These are phyloP conservation scores for Talaromyces sp. DNA, from an alignment of 2,329 filamentous ascomycete species.

Conservation along the genomic window DNA sequence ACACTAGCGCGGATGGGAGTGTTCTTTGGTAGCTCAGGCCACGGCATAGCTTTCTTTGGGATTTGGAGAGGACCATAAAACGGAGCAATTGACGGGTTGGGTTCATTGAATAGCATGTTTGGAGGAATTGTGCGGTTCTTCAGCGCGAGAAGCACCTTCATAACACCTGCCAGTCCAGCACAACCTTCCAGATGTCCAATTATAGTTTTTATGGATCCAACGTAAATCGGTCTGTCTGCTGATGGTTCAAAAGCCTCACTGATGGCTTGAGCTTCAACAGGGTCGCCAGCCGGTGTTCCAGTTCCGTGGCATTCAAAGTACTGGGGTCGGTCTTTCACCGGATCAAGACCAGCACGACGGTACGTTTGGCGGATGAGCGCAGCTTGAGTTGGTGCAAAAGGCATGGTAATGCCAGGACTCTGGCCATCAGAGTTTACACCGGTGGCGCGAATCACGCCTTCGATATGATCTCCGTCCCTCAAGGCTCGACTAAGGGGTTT, in stretches of 20 bases:
- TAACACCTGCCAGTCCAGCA: constrained; percentile 10
- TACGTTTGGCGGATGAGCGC: constrained; percentile 33
- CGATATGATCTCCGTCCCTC: constrained; percentile 36
- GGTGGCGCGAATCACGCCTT: constrained; percentile 19
- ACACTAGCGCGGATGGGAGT: constrained; percentile 20
- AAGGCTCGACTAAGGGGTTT: constrained; percentile 43
- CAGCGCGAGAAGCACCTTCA: constrained; percentile 8
- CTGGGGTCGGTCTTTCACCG: constrained; percentile 11
- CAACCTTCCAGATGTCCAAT: constrained; percentile 18
- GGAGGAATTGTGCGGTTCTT: constrained; percentile 12
- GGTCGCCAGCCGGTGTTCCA: constrained; percentile 49
- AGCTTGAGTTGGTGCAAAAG: constrained; percentile 30
- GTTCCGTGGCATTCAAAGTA: constrained; percentile 40
- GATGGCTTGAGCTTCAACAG: constrained; percentile 49
- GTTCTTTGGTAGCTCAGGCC: constrained; percentile 15
- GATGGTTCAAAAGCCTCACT: constrained; percentile 25
- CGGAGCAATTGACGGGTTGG: constrained; percentile 1
- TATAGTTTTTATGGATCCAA: constrained; percentile 21
- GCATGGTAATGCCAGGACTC: constrained; percentile 39
- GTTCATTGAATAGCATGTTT: constrained; percentile 7
- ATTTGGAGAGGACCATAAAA: constrained; percentile 14
- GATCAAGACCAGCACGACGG: constrained; percentile 23
- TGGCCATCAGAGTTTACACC: constrained; percentile 30
- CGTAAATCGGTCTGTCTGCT: constrained; percentile 9
- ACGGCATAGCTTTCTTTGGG: constrained; percentile 12